A percentile compares a stretch with the other conserved stretches of the same genome.
Evolutionary conservation across 2,329 filamentous ascomycete genomes (phyloP).

Genomic region (Akanthomyces dipterigenus): DNA sequence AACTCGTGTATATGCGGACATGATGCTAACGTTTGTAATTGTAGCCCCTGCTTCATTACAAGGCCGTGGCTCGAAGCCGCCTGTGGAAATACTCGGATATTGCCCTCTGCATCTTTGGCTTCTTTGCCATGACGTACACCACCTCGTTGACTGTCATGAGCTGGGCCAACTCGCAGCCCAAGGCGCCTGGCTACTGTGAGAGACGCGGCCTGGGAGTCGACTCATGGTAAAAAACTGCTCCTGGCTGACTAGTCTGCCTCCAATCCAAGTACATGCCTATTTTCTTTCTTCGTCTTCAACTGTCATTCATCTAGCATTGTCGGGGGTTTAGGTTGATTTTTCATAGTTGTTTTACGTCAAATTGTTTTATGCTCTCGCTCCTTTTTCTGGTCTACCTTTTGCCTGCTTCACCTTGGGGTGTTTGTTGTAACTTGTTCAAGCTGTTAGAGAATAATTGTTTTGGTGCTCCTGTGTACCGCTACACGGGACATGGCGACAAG

Average conservation of each 20-base stretch:
- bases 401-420: background rate
- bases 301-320: slow-evolving; percentile 9
- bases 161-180: slow-evolving; percentile 61
- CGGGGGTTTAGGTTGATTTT: slow-evolving; percentile 9
- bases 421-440: background rate
- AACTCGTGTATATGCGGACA: background rate
- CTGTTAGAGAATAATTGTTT: background rate
- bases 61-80: slow-evolving; percentile 63
- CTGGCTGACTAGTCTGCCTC: background rate
- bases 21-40: slow-evolving; percentile 24
- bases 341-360: background rate
- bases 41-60: slow-evolving; percentile 85
- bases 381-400: background rate
- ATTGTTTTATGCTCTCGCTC: background rate
- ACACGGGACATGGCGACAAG: background rate
- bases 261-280: background rate
- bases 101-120: slow-evolving; percentile 70
- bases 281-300: background rate
- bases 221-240: background rate
- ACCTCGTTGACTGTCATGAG: slow-evolving; percentile 79
- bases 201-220: slow-evolving; percentile 20
- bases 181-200: slow-evolving; percentile 50
- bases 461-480: background rate
- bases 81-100: slow-evolving; percentile 68
- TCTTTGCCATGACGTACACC: slow-evolving; percentile 86